Base-by-base conservation (phyloP, 768 basidiomycete species). In the Megacollybia marginata region DNA sequence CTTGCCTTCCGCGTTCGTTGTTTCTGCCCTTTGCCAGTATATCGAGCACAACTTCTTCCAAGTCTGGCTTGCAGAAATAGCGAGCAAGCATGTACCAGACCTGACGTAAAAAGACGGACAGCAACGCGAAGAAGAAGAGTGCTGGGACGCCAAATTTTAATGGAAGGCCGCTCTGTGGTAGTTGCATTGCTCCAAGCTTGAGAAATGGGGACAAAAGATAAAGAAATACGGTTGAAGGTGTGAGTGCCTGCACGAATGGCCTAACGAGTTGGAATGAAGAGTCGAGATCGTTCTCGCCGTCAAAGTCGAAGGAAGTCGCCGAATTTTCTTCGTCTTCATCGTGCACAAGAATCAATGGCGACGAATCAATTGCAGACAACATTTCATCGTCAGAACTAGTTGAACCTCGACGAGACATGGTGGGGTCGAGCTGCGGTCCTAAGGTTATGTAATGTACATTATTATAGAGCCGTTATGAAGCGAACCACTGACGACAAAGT, bases 71-170 rank as follows among this genome's bases (percentile, higher is more conserved):
- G 56, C 79, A 77, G 42, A 85, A 69, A 62, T 89, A 86, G 32
- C 82, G 74, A 42, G 82, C 79, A n/a, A 89, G 75, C 71, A 88
- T 76, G 65, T 85, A 88, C 81, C 83, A 85, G 45, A 89, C 66
- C 55, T 86, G 84, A 46, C 83, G 69, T 35, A 80, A 72, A 53
- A 85, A 78, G 32, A 74, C 74, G 7, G 85, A 74, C 12, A 84
- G 64, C 33, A 72, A 55, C n/a, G 81, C 80, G 50, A 80, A 80
- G 28, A 73, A 56, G 32, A 80, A 43, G 2, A 87, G 62, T 1
- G 69, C 64, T 28, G 78, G 65, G 28, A 87, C 65, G 4, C 73
- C 70, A 28, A 73, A 68, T 57, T 73, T 71, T 36, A 83, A 65
- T 3, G 81, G 70, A 44, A 73, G 58, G 34, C 64, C 64, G 6